Base-by-base conservation (phyloP, 352 stramenopile genomes). In the Phytophthora citrophthora region DNA sequence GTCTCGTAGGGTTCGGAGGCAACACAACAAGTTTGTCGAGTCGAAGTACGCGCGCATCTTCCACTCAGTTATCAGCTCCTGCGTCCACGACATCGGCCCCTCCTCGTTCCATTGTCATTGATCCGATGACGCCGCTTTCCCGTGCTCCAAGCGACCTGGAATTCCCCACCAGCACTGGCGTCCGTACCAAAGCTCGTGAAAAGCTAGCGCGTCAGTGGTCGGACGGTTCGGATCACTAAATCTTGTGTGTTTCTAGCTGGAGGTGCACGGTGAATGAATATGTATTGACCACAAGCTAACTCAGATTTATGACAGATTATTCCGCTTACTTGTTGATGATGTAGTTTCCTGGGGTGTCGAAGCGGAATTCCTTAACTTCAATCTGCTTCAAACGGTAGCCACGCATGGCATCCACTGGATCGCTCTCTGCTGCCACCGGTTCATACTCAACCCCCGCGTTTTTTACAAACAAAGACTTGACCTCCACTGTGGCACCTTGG, bases 141-240 rank as follows among this genome's bases (percentile, higher is more conserved):
- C 62, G 45, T 11, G 50, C 54, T 7, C 54, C 64, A 7, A 68
- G 61, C 43, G 68, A 80, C 10, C 55, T 79, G 43, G 76, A 88
- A 23, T 70, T 82, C 46, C 74, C 81, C 4, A 83, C 57, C 4
- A 90, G 81, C 53, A 72, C 77, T 23, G 78, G 81, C 12, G 68
- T 77, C 23, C 78, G 81, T 3, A 76, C 81, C 1, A 85, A 87
- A 38, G 77, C 81, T 55, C 81, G 81, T 2, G 81, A 86, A 59
- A 76, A 88, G 15, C 62, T 90, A 7, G 81, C 81, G 10, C 74
- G 77, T 15, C 70, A 90, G 27, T 90, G 81, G 81, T 88, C 81
- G 20, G 76, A 76, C 9, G 62, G 56, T 12, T 81, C 69, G 18
- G 74, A 85, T 9, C 61, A 74, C 20, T 72, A 64, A 36, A 15